These are phyloP conservation scores for Cyclospora cayetanensis DNA, from an alignment of 169 alveolate species.

Conservation along the genomic window DNA sequence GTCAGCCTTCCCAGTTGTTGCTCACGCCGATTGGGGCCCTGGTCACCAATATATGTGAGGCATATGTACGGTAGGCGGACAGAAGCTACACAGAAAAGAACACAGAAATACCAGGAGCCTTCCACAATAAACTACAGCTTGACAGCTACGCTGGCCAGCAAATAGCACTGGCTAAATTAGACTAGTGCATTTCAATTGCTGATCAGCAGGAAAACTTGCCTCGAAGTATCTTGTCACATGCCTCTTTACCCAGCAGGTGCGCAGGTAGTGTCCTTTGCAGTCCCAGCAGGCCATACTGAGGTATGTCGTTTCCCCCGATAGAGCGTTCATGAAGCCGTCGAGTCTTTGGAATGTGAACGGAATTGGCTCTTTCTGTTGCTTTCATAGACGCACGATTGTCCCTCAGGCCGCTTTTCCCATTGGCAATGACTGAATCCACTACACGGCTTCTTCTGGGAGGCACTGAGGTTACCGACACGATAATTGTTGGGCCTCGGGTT, in stretches of 20 bases:
- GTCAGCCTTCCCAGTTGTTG: background rate
- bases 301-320: no score
- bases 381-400: background rate
- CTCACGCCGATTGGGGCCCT: background rate
- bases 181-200: no score
- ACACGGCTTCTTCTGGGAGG: background rate
- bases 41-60: background rate
- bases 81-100: background rate
- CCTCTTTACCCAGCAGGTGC: no score
- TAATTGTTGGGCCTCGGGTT: background rate
- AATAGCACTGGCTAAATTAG: background rate
- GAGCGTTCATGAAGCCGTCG: no score
- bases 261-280: no score
- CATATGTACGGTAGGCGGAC: background rate
- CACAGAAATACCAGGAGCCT: background rate
- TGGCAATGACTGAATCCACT: background rate
- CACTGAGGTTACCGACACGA: background rate
- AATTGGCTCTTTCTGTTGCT: no score
- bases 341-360: no score
- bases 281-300: no score
- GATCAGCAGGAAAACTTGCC: no score
- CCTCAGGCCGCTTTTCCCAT: background rate
- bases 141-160: no score
- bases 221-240: background rate
- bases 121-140: background rate